phyloP scores from a whole-genome alignment of 805 yeast genomes.

The Spathaspora sp. region DNA sequence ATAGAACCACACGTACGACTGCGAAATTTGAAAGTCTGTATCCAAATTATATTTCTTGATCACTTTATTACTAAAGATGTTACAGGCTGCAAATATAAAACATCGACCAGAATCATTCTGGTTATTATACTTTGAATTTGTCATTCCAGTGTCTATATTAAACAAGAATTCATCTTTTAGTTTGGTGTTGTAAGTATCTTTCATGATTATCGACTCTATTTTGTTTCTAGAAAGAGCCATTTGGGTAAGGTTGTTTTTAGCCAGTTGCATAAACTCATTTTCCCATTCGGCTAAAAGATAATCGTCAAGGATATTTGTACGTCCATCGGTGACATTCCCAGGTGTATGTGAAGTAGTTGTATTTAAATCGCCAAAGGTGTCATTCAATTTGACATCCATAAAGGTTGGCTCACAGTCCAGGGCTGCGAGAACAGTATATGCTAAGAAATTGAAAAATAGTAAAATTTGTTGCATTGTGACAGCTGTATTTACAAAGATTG shows the following conservation, averaged over 20 bases:
- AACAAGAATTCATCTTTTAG: constrained; percentile 30
- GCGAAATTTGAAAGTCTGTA: constrained; percentile 64
- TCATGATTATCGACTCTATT: constrained; percentile 40
- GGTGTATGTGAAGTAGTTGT: not conserved
- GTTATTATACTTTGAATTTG: constrained; percentile 44
- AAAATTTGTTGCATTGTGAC: not conserved
- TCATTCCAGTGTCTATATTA: constrained; percentile 30
- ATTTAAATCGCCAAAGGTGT: not conserved
- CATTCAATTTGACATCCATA: not conserved
- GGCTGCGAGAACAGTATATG: not conserved
- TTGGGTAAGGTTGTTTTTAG: constrained; percentile 51
- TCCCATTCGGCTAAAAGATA: constrained; percentile 44
- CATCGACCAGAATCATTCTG: constrained; percentile 80
- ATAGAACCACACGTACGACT: constrained; percentile 75
- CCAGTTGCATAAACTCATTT: constrained; percentile 37
- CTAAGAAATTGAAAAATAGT: not conserved
- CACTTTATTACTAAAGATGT: constrained; percentile 62
- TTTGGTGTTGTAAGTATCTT: constrained; percentile 16
- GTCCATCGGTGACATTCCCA: not conserved
- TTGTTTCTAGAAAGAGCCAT: constrained; percentile 50
- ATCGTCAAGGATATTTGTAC: constrained; percentile 22
- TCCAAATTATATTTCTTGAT: constrained; percentile 57
- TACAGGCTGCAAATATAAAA: constrained; percentile 85
- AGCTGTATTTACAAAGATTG: too few relatives aligned
- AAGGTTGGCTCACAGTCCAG: not conserved